These are phyloP conservation scores for Anthoceros angustus DNA, from an alignment of 225 moss, liverwort and hornwort genomes.

Conservation along the genomic window DNA sequence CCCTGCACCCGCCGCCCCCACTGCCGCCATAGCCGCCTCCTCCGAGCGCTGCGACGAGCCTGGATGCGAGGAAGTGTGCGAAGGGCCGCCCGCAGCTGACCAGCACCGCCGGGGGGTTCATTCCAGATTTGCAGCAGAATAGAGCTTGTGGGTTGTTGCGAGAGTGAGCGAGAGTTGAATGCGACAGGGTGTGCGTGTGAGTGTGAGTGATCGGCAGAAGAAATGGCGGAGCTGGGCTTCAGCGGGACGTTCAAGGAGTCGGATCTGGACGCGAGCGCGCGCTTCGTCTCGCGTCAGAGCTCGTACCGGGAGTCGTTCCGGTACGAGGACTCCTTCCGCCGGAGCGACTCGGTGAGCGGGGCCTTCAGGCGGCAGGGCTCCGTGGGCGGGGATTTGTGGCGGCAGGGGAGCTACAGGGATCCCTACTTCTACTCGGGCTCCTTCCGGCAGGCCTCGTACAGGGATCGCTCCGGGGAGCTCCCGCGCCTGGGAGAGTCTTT, in stretches of 20 bases:
- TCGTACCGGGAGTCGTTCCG: neutral
- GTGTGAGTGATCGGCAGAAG: too few relatives aligned
- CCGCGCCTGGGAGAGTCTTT: neutral
- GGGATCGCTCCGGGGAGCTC: neutral
- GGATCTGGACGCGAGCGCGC: neutral
- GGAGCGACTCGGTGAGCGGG: neutral
- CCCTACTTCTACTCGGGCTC: neutral
- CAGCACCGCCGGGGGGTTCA: too few relatives aligned
- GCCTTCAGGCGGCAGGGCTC: neutral
- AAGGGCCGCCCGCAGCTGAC: too few relatives aligned
- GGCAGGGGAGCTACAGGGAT: neutral
- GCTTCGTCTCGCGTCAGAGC: neutral
- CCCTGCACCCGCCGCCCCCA: too few relatives aligned
- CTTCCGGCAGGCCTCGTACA: neutral
- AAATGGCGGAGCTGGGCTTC: neutral
- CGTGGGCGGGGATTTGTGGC: neutral
- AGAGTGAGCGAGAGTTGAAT: too few relatives aligned
- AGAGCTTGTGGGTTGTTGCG: too few relatives aligned
- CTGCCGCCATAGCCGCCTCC: too few relatives aligned
- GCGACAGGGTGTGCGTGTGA: too few relatives aligned
- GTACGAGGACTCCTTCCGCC: neutral
- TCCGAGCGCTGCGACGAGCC: too few relatives aligned
- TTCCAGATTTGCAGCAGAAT: too few relatives aligned
- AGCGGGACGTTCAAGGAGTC: neutral
- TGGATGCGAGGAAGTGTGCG: too few relatives aligned